Base-by-base conservation (phyloP, 495 filamentous ascomycete species). In the Aspergillus mulundensis region DNA sequence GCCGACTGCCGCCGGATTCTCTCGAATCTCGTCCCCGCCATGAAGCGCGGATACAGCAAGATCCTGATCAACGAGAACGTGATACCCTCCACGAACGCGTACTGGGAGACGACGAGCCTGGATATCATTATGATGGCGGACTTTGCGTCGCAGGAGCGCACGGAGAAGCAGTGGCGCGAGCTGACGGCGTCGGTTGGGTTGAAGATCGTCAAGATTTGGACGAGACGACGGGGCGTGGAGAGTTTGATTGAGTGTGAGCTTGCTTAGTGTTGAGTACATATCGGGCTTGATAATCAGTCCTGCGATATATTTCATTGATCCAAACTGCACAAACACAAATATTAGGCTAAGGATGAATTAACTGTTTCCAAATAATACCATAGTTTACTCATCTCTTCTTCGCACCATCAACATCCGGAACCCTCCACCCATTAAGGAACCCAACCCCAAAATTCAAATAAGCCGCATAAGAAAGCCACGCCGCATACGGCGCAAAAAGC, bases 401-500 rank as follows among this genome's bases (percentile, higher is more conserved):
- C 47, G 65, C 69, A 52, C 76, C 73, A 20, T 66, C 65, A 20
- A 14, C 19, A 54, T 34, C 67, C 1, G 45, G 45, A 51, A 88
- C 80, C 61, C 86, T 77, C 90, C 90, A 95, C 43, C 76, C 63
- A 62, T 95, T 95, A 70, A 95, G 69, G 57, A 87, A 80, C 15
- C 90, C 88, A 12, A 81, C 79, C 0, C 88, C 88, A 30, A 77
- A 79, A 60, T 80, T 86, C 52, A 95, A 69, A 61, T 95, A 95
- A 0, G 87, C 88, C 30, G 90, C 91, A 66, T 91, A 95, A 18
- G 85, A 73, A 54, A 96, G 68, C 93, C 93, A 97, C 2, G 69
- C 83, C 34, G 90, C 64, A 64, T 96, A 96, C 3, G 92, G 93
- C 15, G 77, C 81, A 70, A 95, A 70, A 57, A 84, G 70, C 82